Base-by-base conservation (phyloP, 129 eudicot genomes). In the Chrysanthemum seticuspe region DNA sequence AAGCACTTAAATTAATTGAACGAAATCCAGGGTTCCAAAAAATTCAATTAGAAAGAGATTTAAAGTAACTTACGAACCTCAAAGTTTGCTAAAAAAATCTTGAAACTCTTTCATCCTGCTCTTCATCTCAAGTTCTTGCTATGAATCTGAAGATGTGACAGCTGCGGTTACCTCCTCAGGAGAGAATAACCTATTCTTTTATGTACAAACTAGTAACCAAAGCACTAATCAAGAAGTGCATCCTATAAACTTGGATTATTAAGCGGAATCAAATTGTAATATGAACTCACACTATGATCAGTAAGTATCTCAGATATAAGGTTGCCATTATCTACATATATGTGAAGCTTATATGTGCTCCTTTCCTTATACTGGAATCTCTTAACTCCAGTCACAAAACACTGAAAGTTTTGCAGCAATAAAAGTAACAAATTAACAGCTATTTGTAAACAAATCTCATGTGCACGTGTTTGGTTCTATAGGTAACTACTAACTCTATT, bases 261-360 rank as follows among this genome's bases (percentile, higher is more conserved):
- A n/a, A 57, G 16, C 2, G 36, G 27, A 25, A 48, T 65, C 58
- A 49, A 65, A 25, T 34, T 4, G 6, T 19, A 9, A 75, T 40
- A 44, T 7, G 63, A 61, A 86, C 97, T 89, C 70, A 94, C 98
- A 56, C 79, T 75, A 68, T 94, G 97, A 62, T 88, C 85, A 10
- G 87, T 58, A 55, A 87, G 84, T 70, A 94, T 81, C 81, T 87
- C 89, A 5, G 97, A 82, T 76, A 94, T 90, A 49, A 94, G 88
- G 77, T 96, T 94, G 45, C 98, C 97, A 66, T 94, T 97, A 75
- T 94, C 97, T 70, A 94, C 76, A 78, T 84, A 84, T 79, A 79
- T 86, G 10, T 74, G 86, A 69, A 94, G 98, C 78, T 84, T 80
- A 62, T 78, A 94, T 8, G 81, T 77, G 59, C 77, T 62, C 78